Conservation (phyloP, 2,329 filamentous ascomycete species). For the Claviceps fusiformis region DNA sequence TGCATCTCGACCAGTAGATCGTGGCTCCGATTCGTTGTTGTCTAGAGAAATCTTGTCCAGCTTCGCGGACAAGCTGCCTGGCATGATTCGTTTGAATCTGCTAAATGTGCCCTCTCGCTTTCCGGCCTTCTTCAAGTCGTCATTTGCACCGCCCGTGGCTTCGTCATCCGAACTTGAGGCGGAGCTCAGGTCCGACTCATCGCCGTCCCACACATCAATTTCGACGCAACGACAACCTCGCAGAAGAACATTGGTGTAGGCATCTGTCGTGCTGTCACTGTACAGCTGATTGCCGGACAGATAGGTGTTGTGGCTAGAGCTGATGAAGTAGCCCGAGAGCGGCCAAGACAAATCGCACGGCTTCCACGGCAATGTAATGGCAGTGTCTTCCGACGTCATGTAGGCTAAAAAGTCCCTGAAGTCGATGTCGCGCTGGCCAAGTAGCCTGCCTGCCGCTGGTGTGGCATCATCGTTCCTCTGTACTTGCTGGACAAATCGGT, state of each 20-base stretch:
- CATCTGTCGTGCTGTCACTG: conserved; percentile 74
- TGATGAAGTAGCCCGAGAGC: conserved; percentile 84
- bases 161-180: conserved; percentile 36
- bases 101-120: conserved; percentile 44
- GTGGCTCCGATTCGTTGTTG: conserved; percentile 27
- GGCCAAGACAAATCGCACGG: conserved; percentile 54
- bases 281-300: conserved; percentile 78
- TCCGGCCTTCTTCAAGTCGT: conserved; percentile 32
- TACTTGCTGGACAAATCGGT: conserved; percentile 30
- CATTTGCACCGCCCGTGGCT: conserved; percentile 19
- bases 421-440: conserved; percentile 25
- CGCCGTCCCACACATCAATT: conserved; percentile 90
- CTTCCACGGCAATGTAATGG: conserved; percentile 26
- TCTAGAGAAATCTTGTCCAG: conserved; percentile 35
- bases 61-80: conserved; percentile 28
- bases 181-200: conserved; percentile 56
- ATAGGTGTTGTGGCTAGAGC: conserved; percentile 91
- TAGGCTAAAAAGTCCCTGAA: conserved; percentile 38
- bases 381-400: conserved; percentile 37
- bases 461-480: conserved; percentile 27
- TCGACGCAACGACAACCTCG: conserved; percentile 84
- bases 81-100: conserved; percentile 48
- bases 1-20: conserved; percentile 9
- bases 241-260: conserved; percentile 72
- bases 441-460: conserved; percentile 13